These are phyloP conservation scores for Auriscalpium orientale DNA, from an alignment of 768 basidiomycete species.

Conservation along the genomic window DNA sequence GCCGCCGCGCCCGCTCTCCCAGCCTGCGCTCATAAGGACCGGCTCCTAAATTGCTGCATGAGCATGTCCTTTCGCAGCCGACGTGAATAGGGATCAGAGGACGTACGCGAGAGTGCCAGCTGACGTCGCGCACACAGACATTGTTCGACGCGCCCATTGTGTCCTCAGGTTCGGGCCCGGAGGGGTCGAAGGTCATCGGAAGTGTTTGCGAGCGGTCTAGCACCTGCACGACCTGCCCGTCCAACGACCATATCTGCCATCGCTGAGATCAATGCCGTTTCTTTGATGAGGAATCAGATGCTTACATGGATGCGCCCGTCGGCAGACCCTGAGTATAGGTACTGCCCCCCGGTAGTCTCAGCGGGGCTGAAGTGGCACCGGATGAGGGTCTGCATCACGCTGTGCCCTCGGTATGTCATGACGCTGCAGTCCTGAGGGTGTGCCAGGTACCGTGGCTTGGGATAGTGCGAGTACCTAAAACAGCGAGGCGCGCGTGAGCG, in stretches of 20 bases:
- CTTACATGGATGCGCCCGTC: slow-evolving; percentile 81
- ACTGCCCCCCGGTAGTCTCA: slow-evolving; percentile 87
- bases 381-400: slow-evolving; percentile 85
- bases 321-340: slow-evolving; percentile 89
- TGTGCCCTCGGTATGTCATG: slow-evolving; percentile 92
- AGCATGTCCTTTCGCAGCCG: neutral
- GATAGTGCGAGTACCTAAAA: slow-evolving; percentile 56
- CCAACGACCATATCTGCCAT: slow-evolving; percentile 85
- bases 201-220: slow-evolving; percentile 72
- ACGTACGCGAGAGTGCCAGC: slow-evolving; percentile 81
- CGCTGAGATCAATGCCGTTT: neutral
- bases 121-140: slow-evolving; percentile 84
- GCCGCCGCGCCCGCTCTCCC: slow-evolving; percentile 60
- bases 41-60: slow-evolving; percentile 51
- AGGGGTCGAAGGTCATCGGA: slow-evolving; percentile 68
- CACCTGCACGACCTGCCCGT: slow-evolving; percentile 77
- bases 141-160: slow-evolving; percentile 22
- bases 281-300: neutral
- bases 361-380: slow-evolving; percentile 93
- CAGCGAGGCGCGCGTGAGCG: neutral
- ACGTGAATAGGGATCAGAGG: no score
- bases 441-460: slow-evolving; percentile 48
- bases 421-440: slow-evolving; percentile 91
- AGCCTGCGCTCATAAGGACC: slow-evolving; percentile 85
- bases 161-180: slow-evolving; percentile 43